Evolutionary conservation across 805 yeast species (phyloP).

Genomic region (Candida rishiriensis): DNA sequence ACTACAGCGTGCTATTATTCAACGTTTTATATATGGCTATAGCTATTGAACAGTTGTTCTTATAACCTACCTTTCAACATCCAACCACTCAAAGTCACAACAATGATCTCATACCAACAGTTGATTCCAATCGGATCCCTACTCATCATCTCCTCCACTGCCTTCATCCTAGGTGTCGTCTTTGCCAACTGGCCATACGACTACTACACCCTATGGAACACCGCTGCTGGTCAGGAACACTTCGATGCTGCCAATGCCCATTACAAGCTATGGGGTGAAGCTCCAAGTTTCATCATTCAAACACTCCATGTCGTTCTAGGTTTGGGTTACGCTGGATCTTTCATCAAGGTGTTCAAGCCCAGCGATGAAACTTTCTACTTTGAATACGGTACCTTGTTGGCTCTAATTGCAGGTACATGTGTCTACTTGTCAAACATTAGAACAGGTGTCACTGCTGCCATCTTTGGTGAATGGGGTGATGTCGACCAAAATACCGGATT

Average conservation of each 20-base stretch:
- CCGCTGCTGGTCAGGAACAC: slow-evolving; percentile 44
- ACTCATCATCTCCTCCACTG: slow-evolving; percentile 38
- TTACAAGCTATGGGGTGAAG: slow-evolving; percentile 66
- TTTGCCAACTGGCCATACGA: slow-evolving; percentile 83
- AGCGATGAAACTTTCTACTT: slow-evolving; percentile 76
- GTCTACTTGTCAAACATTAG: slow-evolving; percentile 83
- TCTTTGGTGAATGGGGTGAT: slow-evolving; percentile 87
- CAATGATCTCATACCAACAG: slow-evolving; percentile 26
- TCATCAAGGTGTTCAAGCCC: slow-evolving; percentile 84
- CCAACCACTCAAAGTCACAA: not conserved
- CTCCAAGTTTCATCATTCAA: slow-evolving; percentile 56
- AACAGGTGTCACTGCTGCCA: slow-evolving; percentile 68
- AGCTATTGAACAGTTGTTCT: no score
- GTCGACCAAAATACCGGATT: slow-evolving; percentile 82
- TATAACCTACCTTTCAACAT: not conserved
- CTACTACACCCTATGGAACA: slow-evolving; percentile 64
- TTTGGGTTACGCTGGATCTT: slow-evolving; percentile 67
- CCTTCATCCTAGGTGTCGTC: slow-evolving; percentile 77
- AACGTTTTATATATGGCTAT: no score
- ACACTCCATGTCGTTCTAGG: slow-evolving; percentile 57
- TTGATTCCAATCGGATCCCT: slow-evolving; percentile 31
- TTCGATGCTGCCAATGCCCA: slow-evolving; percentile 64
- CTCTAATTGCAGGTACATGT: slow-evolving; percentile 66
- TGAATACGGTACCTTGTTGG: slow-evolving; percentile 83
- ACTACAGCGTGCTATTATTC: no score